Base-by-base conservation (phyloP, 106 monocot species). In the Iris macrosiphon region DNA sequence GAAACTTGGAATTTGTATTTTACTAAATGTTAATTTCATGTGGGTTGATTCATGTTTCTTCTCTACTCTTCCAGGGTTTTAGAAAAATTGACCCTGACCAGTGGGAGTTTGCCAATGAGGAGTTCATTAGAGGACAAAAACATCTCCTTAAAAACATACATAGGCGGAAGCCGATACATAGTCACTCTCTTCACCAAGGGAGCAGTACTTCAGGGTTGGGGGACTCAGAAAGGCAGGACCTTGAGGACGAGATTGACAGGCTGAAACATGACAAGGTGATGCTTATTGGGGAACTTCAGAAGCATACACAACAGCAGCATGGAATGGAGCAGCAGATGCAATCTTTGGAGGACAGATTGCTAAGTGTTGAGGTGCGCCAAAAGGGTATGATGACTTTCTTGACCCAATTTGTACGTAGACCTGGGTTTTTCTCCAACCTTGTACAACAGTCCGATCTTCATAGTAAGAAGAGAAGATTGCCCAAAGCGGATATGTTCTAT, bases 41-140 rank as follows among this genome's bases (percentile, higher is more conserved):
- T n/a, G n/a, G n/a, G n/a, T n/a, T n/a, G n/a, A n/a, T 19, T n/a
- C 48, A 38, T 22, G 11, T 37, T 22, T 27, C 21, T 10, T 51
- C 43, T 34, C 8, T 45, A 14, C 25, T 62, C 9, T 24, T 60
- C n/a, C 62, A 86, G 82, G 87, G 87, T n/a, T 87, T 87, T 26
- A 73, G 72, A 51, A 87, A 87, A 73, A 62, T 75, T 49, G 87
- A 87, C 60, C 87, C 87, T 10, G 74, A 81, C 14, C 77, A 70
- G 54, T 81, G 87, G 87, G 87, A 87, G 67, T 87, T 87, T 24
- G 64, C 74, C 45, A 87, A 87, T 67, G 87, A 87, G 3, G 87
- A 77, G 19, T 87, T 87, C 14, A 51, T 78, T 13, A 70, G 75
- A 66, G 87, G 87, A 3, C 61, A 75, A 19, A 74, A 41, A 41